These are phyloP conservation scores for Domatiomyces catenatus DNA, from an alignment of 2,329 filamentous ascomycete species.

Conservation along the genomic window DNA sequence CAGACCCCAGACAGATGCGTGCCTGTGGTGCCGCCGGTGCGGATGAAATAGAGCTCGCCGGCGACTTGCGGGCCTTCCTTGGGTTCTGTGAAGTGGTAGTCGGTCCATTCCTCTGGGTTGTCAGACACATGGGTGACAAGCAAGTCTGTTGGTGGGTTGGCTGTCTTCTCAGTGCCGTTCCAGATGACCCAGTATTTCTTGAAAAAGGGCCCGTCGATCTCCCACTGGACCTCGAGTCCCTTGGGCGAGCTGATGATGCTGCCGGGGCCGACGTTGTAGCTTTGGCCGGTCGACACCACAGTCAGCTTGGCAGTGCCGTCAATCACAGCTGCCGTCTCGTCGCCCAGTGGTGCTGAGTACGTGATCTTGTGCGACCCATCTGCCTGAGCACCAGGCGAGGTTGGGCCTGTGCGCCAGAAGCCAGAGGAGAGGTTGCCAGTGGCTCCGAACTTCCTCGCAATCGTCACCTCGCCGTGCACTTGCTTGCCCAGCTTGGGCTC, in stretches of 20 bases:
- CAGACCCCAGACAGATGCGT: conserved; percentile 2
- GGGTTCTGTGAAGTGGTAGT: conserved; percentile 4
- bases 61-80: conserved; percentile 4
- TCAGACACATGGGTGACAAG: conserved; percentile 1
- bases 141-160: not conserved
- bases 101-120: conserved; percentile 5
- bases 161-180: not conserved
- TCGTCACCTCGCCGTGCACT: conserved; percentile 4
- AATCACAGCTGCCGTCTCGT: conserved; percentile 3
- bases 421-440: conserved; percentile 1
- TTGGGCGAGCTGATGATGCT: conserved; percentile 4
- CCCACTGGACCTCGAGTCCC: conserved; percentile 3
- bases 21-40: conserved; percentile 1
- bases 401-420: conserved; percentile 3
- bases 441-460: conserved; percentile 2
- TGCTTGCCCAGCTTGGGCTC: conserved; percentile 4
- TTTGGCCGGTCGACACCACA: conserved; percentile 2
- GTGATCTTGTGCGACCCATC: conserved; percentile 2
- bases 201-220: conserved; percentile 4
- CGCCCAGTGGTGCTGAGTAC: conserved; percentile 4
- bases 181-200: conserved; percentile 6
- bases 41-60: conserved; percentile 4
- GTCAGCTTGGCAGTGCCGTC: conserved; percentile 3
- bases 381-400: conserved; percentile 1
- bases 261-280: conserved; percentile 2